Conservation (phyloP, 2,329 filamentous ascomycete species). For the Trichophyton schoenleinii region DNA sequence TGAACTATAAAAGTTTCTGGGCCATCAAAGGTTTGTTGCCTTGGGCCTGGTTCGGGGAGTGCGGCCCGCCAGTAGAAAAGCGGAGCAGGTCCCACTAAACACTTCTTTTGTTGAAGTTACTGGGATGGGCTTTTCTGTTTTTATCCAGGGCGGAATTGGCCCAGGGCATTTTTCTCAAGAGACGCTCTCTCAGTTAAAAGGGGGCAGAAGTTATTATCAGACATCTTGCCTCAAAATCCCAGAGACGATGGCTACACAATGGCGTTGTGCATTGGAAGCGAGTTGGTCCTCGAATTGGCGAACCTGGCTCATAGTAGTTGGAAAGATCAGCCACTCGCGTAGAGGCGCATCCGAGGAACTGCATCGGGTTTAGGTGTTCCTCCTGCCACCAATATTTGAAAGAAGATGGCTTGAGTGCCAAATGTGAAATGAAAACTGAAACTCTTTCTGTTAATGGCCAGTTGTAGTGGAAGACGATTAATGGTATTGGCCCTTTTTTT, state of each 20-base stretch:
- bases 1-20: not conserved
- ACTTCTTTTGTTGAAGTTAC: not conserved
- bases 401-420: not conserved
- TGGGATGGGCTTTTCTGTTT: not conserved
- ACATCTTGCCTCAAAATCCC: too few relatives aligned
- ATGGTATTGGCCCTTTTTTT: not conserved
- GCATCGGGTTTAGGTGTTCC: not conserved
- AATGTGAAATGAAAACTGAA: not conserved
- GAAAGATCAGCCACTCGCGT: too few relatives aligned
- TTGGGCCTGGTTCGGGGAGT: not conserved
- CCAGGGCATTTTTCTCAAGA: not conserved
- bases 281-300: not conserved
- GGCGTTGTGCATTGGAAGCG: not conserved
- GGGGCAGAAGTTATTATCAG: too few relatives aligned
- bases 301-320: too few relatives aligned
- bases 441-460: not conserved
- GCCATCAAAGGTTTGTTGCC: not conserved
- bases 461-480: not conserved
- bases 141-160: not conserved
- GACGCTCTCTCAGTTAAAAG: not conserved
- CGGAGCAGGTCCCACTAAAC: conserved; percentile 1
- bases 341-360: too few relatives aligned
- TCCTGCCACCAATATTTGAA: not conserved
- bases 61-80: conserved; percentile 2
- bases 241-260: not conserved